A percentile compares a stretch with the other conserved stretches of the same genome.
Conservation (phyloP, 2,329 filamentous ascomycete species). For the Fusarium lyarnte region DNA sequence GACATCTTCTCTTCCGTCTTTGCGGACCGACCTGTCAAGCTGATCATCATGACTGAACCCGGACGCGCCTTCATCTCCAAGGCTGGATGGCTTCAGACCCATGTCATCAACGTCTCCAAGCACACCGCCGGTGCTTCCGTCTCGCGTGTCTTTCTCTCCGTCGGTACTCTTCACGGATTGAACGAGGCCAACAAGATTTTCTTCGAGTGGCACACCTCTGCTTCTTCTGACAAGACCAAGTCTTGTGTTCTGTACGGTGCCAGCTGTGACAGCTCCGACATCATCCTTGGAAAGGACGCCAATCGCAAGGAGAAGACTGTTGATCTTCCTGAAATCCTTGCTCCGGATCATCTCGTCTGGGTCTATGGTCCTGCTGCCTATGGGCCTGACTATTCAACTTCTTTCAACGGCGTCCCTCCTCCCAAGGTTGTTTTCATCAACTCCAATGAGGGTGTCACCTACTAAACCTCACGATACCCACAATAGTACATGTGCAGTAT, state of each 20-base stretch:
- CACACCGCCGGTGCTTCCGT: neutral
- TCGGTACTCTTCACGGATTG: neutral
- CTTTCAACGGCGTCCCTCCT: neutral
- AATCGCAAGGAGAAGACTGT: neutral
- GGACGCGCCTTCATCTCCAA: neutral
- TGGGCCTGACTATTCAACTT: neutral
- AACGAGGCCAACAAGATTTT: neutral
- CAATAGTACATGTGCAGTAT: accelerated
- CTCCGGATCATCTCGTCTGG: neutral
- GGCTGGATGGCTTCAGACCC: neutral
- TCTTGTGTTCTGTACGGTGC: neutral
- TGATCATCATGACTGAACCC: neutral
- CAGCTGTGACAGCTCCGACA: neutral
- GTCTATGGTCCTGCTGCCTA: neutral
- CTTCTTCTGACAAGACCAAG: neutral
- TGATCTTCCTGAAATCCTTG: neutral
- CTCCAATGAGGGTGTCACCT: neutral
- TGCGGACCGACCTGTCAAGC: neutral
- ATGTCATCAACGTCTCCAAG: neutral
- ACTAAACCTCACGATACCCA: accelerated
- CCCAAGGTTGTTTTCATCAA: neutral
- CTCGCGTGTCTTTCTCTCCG: neutral
- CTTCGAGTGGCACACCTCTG: neutral
- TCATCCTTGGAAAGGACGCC: neutral
- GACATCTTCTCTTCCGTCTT: neutral